Evolutionary conservation across 345 rosid species (phyloP).

Genomic region (Eucalyptus decipiens): DNA sequence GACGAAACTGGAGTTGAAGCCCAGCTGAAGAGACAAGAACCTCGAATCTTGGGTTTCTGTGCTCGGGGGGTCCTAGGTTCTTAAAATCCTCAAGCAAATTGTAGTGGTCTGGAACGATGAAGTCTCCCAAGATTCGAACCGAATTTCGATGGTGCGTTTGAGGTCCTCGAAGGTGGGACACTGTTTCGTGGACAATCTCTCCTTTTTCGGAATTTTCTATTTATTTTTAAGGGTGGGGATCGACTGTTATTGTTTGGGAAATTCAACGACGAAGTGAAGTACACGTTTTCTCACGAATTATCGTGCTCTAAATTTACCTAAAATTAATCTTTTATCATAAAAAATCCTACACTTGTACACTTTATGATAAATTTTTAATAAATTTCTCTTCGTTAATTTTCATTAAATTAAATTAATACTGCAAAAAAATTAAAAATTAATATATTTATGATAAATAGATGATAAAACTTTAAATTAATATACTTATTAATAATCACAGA

Average conservation of each 20-base stretch:
- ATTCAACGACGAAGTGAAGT: neutral
- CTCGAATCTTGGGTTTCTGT: neutral
- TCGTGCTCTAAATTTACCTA: too few species aligned
- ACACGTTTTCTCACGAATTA: neutral
- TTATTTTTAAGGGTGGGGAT: neutral
- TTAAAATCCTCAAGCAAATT: neutral
- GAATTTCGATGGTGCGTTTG: neutral
- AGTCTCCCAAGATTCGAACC: neutral
- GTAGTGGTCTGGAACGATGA: neutral
- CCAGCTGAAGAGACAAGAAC: neutral
- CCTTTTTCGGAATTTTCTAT: neutral
- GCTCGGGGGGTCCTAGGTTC: neutral
- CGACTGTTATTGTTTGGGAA: neutral
- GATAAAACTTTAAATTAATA: accelerated
- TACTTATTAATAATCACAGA: too few species aligned
- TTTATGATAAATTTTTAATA: too few species aligned
- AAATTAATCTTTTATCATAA: too few species aligned
- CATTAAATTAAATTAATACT: too few species aligned
- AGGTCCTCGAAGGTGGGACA: neutral
- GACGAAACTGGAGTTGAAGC: neutral
- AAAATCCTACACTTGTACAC: accelerated
- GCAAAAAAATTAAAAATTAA: too few species aligned
- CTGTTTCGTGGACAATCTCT: neutral
- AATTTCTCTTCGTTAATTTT: neutral
- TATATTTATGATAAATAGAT: accelerated